Conservation (phyloP, 2,329 filamentous ascomycete species). For the Ophiocordyceps sinensis region DNA sequence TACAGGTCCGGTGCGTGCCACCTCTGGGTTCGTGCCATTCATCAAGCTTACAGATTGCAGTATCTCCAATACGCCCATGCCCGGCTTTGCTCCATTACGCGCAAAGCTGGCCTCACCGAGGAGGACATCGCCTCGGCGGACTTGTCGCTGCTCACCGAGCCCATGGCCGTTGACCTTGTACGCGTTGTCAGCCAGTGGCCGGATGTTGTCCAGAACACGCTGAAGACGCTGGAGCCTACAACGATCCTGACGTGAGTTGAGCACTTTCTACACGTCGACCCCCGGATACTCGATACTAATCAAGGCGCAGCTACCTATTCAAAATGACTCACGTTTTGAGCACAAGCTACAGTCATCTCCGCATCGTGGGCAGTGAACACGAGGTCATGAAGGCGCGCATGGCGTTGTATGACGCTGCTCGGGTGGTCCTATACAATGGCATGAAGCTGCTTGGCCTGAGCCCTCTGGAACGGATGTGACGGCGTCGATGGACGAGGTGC, state of each 20-base stretch:
- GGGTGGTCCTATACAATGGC: constrained; percentile 65
- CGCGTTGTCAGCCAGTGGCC: constrained; percentile 73
- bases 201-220: constrained; percentile 68
- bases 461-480: constrained; percentile 45
- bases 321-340: constrained; percentile 74
- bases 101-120: constrained; percentile 35
- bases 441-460: constrained; percentile 69
- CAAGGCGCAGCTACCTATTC: constrained; percentile 45
- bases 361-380: constrained; percentile 65
- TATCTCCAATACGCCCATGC: constrained; percentile 77
- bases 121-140: constrained; percentile 50
- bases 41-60: not conserved
- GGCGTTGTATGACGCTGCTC: constrained; percentile 55
- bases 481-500: too few relatives aligned
- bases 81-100: constrained; percentile 51
- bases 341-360: constrained; percentile 67
- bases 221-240: constrained; percentile 69
- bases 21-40: not conserved
- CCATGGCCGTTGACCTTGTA: constrained; percentile 58
- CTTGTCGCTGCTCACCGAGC: constrained; percentile 52
- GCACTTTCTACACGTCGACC: not conserved
- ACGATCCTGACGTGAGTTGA: constrained; percentile 21
- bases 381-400: constrained; percentile 42
- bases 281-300: not conserved
- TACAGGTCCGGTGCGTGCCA: constrained; percentile 44